Percentiles rank a stretch among this genome's conserved stretches.
phyloP scores from a whole-genome alignment of 1,139 yeast genomes.

The Pichia terricola region DNA sequence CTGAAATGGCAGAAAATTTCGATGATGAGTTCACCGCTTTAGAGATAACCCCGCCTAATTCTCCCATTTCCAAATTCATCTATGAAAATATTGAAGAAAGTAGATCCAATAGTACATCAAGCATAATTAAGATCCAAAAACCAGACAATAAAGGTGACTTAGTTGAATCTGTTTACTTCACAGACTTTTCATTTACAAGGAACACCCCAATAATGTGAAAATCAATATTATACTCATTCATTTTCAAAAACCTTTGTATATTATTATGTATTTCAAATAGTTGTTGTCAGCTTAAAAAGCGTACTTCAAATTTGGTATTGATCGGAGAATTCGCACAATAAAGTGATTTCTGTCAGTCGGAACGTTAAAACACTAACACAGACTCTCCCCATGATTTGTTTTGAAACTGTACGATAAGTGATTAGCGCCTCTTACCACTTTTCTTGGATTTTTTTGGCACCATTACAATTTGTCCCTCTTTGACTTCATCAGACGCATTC shows the following conservation, averaged over 20 bases:
- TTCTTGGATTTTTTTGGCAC: slow-evolving; percentile 9
- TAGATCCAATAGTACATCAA: slow-evolving; percentile 23
- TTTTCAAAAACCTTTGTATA: neutral
- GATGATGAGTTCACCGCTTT: slow-evolving; percentile 82
- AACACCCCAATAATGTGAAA: slow-evolving; percentile 10
- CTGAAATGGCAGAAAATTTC: slow-evolving; percentile 85
- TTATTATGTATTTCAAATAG: no score
- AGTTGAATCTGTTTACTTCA: slow-evolving; percentile 25
- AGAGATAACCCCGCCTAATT: slow-evolving; percentile 30
- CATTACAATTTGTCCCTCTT: slow-evolving; percentile 55
- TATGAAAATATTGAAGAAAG: slow-evolving; percentile 22
- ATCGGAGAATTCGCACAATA: no score
- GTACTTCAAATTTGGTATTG: neutral
- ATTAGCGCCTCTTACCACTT: no score
- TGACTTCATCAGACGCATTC: slow-evolving; percentile 60
- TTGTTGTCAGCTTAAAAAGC: no score
- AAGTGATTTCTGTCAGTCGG: no score
- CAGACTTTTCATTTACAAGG: slow-evolving; percentile 24
- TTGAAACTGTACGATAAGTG: no score
- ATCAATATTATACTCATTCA: neutral
- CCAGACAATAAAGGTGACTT: slow-evolving; percentile 16
- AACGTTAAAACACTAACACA: no score
- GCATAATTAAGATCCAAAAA: slow-evolving; percentile 23
- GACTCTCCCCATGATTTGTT: no score
- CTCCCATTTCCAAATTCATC: slow-evolving; percentile 20